Conservation (phyloP, 2,329 filamentous ascomycete species). For the Sclerotinia minor region DNA sequence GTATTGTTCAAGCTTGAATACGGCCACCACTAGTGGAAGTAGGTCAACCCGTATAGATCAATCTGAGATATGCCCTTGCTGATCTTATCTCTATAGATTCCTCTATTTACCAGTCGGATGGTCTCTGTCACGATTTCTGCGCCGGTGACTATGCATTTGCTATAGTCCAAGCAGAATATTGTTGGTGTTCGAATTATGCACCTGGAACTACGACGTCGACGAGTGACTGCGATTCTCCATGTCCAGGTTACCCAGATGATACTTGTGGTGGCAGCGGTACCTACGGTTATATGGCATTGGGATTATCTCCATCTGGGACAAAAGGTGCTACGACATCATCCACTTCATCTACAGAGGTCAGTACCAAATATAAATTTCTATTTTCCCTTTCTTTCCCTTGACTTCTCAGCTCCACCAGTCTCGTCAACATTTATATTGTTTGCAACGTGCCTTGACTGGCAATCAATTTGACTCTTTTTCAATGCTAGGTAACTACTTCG, state of each 20-base stretch:
- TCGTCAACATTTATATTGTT: conserved; percentile 14
- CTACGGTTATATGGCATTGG: conserved; percentile 66
- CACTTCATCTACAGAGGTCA: conserved; percentile 33
- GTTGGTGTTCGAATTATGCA: conserved; percentile 74
- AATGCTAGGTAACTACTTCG: conserved; percentile 37
- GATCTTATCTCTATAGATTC: conserved; percentile 45
- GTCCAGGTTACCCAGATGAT: conserved; percentile 69
- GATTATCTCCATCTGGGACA: conserved; percentile 59
- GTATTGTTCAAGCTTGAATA: conserved; percentile 52
- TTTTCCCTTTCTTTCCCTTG: conserved; percentile 3
- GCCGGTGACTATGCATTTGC: conserved; percentile 61
- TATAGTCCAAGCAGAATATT: conserved; percentile 62
- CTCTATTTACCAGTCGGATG: conserved; percentile 66
- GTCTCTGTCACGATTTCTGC: conserved; percentile 65
- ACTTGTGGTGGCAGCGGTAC: conserved; percentile 62
- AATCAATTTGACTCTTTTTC: conserved; percentile 40
- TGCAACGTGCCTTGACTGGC: conserved; percentile 34
- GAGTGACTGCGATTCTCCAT: conserved; percentile 55
- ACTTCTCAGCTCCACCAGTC: conserved; percentile 15
- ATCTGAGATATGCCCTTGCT: not conserved
- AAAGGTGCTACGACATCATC: conserved; percentile 29
- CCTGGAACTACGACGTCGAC: conserved; percentile 50
- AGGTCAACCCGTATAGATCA: conserved; percentile 37
- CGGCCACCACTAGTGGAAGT: conserved; percentile 47
- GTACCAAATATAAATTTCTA: conserved; percentile 26